Evolutionary conservation across 495 filamentous ascomycete genomes (phyloP).

Genomic region (Xylona heveae): DNA sequence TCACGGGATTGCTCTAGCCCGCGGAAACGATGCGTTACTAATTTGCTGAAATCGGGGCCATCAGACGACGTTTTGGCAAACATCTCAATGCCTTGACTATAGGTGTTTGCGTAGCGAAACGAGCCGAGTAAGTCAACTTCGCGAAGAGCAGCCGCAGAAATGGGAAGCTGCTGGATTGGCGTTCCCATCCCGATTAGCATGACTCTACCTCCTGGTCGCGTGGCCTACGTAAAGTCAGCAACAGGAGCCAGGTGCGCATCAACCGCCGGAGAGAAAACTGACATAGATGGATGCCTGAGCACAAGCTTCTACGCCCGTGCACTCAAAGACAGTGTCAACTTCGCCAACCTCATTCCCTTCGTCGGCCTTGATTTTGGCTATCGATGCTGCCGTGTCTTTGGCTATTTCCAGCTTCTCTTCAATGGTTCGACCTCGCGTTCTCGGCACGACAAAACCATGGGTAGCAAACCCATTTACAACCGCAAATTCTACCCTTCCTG

Average conservation of each 20-base stretch:
- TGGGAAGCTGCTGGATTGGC: conserved; percentile 66
- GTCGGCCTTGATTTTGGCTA: conserved; percentile 19
- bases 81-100: conserved; percentile 58
- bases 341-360: conserved; percentile 33
- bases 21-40: conserved; percentile 58
- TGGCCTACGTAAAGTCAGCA: conserved; percentile 18
- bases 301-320: conserved; percentile 73
- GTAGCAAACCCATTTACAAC: conserved; percentile 19
- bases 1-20: conserved; percentile 33
- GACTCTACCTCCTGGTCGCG: conserved; percentile 56
- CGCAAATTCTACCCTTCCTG: conserved; percentile 19
- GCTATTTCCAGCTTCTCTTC: conserved; percentile 38
- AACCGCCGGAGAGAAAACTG: conserved; percentile 4
- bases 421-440: conserved; percentile 25
- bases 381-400: conserved; percentile 29
- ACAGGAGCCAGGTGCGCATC: neutral
- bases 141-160: conserved; percentile 64
- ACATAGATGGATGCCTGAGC: conserved; percentile 73
- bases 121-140: conserved; percentile 88
- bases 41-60: conserved; percentile 33
- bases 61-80: conserved; percentile 37
- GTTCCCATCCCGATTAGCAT: conserved; percentile 91
- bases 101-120: conserved; percentile 79
- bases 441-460: conserved; percentile 15
- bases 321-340: conserved; percentile 69